These are phyloP conservation scores for Penicillium sclerotigenum DNA, from an alignment of 2,329 filamentous ascomycete species.

Conservation along the genomic window DNA sequence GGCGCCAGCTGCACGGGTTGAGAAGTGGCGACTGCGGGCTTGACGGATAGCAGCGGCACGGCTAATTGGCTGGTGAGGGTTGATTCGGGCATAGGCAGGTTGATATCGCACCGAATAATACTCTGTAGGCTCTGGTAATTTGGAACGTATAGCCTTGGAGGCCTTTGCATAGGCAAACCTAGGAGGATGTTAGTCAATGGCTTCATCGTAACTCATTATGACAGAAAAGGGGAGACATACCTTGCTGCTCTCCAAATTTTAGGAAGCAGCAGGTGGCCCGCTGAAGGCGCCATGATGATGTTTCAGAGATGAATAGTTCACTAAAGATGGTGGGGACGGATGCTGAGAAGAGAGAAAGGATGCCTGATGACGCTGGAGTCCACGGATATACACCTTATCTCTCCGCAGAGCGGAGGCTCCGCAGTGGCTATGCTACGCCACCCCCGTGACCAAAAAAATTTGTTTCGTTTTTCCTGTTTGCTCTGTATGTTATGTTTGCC, in stretches of 20 bases:
- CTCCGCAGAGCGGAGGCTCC: slow-evolving; percentile 13
- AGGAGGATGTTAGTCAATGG: slow-evolving; percentile 24
- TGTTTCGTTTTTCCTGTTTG: background rate
- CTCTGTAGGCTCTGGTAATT: slow-evolving; percentile 41
- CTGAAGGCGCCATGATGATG: slow-evolving; percentile 46
- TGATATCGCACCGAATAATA: slow-evolving; percentile 51
- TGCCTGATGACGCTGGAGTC: slow-evolving; percentile 29
- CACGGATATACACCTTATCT: slow-evolving; percentile 16
- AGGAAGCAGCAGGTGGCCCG: slow-evolving; percentile 50
- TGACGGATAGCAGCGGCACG: slow-evolving; percentile 62
- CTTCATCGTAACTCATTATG: background rate
- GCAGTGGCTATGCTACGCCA: slow-evolving; percentile 22
- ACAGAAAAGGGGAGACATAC: slow-evolving; percentile 31
- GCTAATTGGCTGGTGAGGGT: slow-evolving; percentile 56
- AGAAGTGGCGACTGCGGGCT: slow-evolving; percentile 62
- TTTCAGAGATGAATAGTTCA: slow-evolving; percentile 11
- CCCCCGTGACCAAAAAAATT: slow-evolving; percentile 7
- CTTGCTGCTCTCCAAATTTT: slow-evolving; percentile 49
- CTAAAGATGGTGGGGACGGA: slow-evolving; percentile 11
- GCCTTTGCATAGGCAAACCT: slow-evolving; percentile 51
- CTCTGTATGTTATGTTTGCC: background rate
- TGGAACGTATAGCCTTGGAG: slow-evolving; percentile 41
- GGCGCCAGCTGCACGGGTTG: slow-evolving; percentile 49
- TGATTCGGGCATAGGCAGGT: slow-evolving; percentile 57
- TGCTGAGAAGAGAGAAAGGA: slow-evolving; percentile 15